Evolutionary conservation across 225 moss, liverwort and hornwort genomes (phyloP).

Genomic region (Sphagnum tenellum): DNA sequence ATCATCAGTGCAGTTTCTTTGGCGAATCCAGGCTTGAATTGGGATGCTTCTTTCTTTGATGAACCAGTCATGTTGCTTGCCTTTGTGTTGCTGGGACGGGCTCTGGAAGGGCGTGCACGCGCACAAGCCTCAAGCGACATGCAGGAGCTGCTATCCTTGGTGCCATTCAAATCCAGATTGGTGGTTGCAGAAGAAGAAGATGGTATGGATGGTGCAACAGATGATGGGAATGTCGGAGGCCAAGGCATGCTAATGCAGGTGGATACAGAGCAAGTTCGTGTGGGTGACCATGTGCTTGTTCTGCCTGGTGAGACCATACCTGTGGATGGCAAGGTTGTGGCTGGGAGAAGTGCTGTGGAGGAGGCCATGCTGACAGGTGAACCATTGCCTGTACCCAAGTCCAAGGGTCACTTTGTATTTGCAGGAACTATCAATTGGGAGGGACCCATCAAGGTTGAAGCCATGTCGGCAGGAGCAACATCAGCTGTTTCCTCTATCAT

Average conservation of each 20-base stretch:
- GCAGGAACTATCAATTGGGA: conserved; percentile 97
- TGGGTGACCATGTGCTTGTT: conserved; percentile 68
- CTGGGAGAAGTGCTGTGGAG: conserved; percentile 76
- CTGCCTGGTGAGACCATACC: conserved; percentile 89
- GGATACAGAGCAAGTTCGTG: conserved; percentile 73
- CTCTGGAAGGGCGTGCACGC: conserved; percentile 77
- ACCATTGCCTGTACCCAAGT: conserved; percentile 69
- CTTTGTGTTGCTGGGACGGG: conserved; percentile 79
- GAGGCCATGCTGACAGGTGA: conserved; percentile 98
- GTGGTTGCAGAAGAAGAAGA: conserved; percentile 51
- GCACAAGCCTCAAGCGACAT: conserved; percentile 92
- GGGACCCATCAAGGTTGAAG: conserved; percentile 78
- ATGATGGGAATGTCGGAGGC: conserved; percentile 3
- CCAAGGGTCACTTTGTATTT: conserved; percentile 55
- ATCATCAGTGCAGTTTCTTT: conserved; percentile 71
- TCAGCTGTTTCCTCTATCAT: conserved; percentile 79
- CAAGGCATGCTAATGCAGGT: conserved; percentile 57
- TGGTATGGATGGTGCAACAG: conserved; percentile 9
- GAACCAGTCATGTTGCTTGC: conserved; percentile 95
- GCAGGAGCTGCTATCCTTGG: conserved; percentile 86
- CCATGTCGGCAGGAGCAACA: conserved; percentile 46
- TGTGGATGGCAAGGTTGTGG: conserved; percentile 67
- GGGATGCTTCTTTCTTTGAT: conserved; percentile 94
- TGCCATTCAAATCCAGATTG: conserved; percentile 76
- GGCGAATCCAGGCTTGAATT: conserved; percentile 57